Conservation (phyloP, 177 flowering plant genomes). For the Vitis hybrid region DNA sequence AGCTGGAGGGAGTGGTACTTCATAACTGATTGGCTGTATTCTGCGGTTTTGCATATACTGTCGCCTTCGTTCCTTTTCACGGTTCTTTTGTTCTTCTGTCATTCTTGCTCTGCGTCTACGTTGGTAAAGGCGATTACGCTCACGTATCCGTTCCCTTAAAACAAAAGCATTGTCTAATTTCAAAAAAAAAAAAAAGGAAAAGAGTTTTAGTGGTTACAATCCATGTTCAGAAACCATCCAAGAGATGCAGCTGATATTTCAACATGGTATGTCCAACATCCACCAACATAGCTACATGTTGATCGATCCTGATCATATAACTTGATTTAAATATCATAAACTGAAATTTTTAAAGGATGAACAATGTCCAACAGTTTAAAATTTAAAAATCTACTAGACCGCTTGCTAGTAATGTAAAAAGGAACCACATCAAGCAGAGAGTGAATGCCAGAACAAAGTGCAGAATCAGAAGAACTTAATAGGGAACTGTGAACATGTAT, state of each 20-base stretch:
- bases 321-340: too few relatives aligned
- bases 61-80: conserved; percentile 27
- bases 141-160: conserved; percentile 26
- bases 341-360: too few relatives aligned
- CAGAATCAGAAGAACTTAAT: too few relatives aligned
- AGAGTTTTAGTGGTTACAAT: neutral
- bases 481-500: too few relatives aligned
- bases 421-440: too few relatives aligned
- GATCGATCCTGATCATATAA: too few relatives aligned
- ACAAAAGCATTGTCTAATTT: conserved; percentile 14
- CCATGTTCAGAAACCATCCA: neutral
- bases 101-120: conserved; percentile 27
- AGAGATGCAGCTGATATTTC: neutral
- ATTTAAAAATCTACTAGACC: too few relatives aligned
- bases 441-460: too few relatives aligned
- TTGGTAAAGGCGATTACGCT: conserved; percentile 26
- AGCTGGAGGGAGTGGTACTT: conserved; percentile 13
- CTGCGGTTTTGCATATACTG: conserved; percentile 32
- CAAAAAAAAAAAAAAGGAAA: neutral
- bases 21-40: conserved; percentile 21
- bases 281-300: too few relatives aligned
- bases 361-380: too few relatives aligned
- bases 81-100: conserved; percentile 29
- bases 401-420: too few relatives aligned
- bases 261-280: too few relatives aligned